Base-by-base conservation (phyloP, 2,329 filamentous ascomycete genomes). In the Trichoderma gracile region DNA sequence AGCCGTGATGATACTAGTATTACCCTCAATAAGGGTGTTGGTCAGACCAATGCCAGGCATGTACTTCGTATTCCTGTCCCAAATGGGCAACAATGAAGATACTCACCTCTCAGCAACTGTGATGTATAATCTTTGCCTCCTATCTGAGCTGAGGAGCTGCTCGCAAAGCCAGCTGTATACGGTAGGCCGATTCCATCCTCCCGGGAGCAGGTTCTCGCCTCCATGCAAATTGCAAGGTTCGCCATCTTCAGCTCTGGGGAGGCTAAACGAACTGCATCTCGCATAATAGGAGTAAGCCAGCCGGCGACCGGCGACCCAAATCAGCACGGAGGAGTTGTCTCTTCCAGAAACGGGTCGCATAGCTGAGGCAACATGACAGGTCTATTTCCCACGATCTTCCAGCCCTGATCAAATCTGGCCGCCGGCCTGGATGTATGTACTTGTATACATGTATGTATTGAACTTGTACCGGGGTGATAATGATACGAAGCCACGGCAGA, bases 311-410 rank as follows among this genome's bases (percentile, higher is more conserved):
- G 27, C 17, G 57, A 5, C 57, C 57, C 23, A 42, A 60, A 61
- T 30, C 3, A 52, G 33, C 47, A 52, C 33, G 23, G 43, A 61
- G 58, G 47, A 61, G 58, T 53, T 54, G 38, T 61, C 49, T 61
- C 58, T 53, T 23, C n/a, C 7, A 23, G 27, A 49, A 19, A n/a
- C 14, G 30, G 27, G 21, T 5, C 38, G 50, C 42, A 30, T 4
- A 17, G 43, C 15, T 52, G 33, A 30, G 50, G 50, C 50, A 38
- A 58, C 45, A 57, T 64, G 61, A 64, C 21, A 58, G n/a, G 54
- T 57, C 53, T 33, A 4, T 54, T 52, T 52, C 25, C 38, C 40
- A 19, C 19, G 45, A 52, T 58, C 53, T 46, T 38, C 38, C 23
- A 62, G 47, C 23, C 33, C 21, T 15, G 58, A 53, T 62, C 47